phyloP scores from a whole-genome alignment of 2,329 filamentous ascomycete genomes.

The Fusarium pseudonygamai region DNA sequence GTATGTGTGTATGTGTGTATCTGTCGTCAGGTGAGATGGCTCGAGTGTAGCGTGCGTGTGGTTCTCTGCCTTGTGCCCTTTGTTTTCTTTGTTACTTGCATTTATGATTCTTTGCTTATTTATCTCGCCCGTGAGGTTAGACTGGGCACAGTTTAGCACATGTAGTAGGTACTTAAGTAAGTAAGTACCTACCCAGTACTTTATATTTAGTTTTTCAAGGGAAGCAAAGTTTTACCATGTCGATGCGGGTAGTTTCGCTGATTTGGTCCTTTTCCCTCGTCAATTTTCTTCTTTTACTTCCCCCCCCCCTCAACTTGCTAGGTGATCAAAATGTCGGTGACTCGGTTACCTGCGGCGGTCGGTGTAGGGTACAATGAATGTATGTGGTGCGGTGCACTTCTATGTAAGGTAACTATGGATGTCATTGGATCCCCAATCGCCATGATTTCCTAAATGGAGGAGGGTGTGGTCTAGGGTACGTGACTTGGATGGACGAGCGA shows the following conservation, averaged over 20 bases:
- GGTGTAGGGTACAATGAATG: background rate
- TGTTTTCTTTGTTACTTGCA: too few relatives aligned
- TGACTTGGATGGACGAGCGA: background rate
- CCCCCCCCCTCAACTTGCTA: background rate
- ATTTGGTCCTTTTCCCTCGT: background rate
- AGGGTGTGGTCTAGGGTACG: constrained; percentile 7
- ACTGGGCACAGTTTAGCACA: background rate
- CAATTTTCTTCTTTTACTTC: background rate
- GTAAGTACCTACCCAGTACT: background rate
- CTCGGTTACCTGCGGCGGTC: background rate
- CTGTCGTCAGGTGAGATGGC: background rate
- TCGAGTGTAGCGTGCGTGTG: background rate
- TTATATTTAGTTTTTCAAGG: background rate
- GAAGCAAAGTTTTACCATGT: background rate
- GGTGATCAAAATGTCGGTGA: background rate
- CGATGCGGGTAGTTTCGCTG: background rate
- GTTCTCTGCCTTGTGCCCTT: background rate
- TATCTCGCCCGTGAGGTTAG: background rate
- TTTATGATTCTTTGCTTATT: constrained; percentile 14
- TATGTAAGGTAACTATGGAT: background rate
- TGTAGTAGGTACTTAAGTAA: background rate
- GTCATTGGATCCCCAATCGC: background rate
- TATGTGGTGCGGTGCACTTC: background rate
- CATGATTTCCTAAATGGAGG: background rate
- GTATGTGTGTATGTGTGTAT: background rate